Base-by-base conservation (phyloP, 805 yeast species). In the Cyberlindnera sargentensis region DNA sequence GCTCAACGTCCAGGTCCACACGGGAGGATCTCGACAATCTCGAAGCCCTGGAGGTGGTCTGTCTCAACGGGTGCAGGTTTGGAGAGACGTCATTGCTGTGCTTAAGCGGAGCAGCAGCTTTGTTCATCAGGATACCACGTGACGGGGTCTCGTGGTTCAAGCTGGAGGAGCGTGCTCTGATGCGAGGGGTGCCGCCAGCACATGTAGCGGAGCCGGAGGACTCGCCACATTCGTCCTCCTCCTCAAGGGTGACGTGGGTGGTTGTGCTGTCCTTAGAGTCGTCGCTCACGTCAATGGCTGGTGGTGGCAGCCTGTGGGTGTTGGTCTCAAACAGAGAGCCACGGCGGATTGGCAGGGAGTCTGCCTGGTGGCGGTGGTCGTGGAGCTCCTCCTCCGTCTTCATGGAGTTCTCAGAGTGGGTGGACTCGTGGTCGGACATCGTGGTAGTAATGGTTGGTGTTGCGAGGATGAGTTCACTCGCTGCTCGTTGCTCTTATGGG, bases 311-410 rank as follows among this genome's bases (percentile, higher is more conserved):
- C 24, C 41, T 38, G n/a, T 9, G 15, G 10, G 10, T 23, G 24
- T 11, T 29, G 15, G 20, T 30, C 23, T 44, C 49, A 25, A 48
- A 50, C n/a, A 40, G 48, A 31, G 55, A 50, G 9, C 56, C 58
- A 20, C 48, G 53, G 45, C 70, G 63, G 10, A 64, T 55, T 3
- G 71, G 70, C 24, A 66, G 44, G 26, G 70, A 57, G 46, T 68
- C 72, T 4, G 72, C 66, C 49, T 73, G 76, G 51, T 67, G 64
- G 46, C 78, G 67, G 52, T 73, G 78, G 53, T 73, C 78, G 47
- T 71, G 62, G 31, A 73, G 56, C 20, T 15, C 20, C 41, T 62
- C 71, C 30, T 65, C 69, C 2, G 71, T 67, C 40, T 60, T 64
- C 61, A 67, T 60, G 10, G 72, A 66, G 36, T 38, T 36, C 11